These are phyloP conservation scores for Candida endomychidarum DNA, from an alignment of 805 yeast species.

Conservation along the genomic window DNA sequence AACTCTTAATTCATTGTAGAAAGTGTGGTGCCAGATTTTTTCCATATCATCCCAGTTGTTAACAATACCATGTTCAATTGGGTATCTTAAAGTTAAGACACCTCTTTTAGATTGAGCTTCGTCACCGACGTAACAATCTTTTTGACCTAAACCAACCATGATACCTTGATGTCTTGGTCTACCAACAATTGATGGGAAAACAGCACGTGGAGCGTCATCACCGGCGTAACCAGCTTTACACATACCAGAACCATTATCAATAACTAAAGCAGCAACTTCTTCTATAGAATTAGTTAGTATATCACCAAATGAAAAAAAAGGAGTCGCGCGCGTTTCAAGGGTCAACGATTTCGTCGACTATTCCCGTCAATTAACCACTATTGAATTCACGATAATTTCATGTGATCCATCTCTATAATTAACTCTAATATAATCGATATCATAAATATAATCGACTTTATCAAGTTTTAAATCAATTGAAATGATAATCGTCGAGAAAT, in stretches of 20 bases:
- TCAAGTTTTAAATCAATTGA: neutral
- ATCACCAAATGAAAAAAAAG: neutral
- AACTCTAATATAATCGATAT: neutral
- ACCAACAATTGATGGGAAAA: constrained; percentile 99
- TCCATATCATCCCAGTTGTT: constrained; percentile 99
- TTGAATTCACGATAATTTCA: neutral
- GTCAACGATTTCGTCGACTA: constrained; percentile 10
- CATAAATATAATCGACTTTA: too few relatives aligned
- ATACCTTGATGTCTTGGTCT: constrained; percentile 99
- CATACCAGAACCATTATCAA: constrained; percentile 99
- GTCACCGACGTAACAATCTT: constrained; percentile 99
- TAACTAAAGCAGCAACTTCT: constrained; percentile 68
- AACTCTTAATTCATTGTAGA: constrained; percentile 99
- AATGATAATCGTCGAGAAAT: neutral
- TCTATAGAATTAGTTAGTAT: constrained; percentile 22
- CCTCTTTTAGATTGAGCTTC: constrained; percentile 99
- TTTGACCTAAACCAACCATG: constrained; percentile 99
- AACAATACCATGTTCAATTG: constrained; percentile 99
- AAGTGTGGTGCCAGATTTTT: constrained; percentile 99
- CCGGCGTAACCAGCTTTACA: constrained; percentile 99
- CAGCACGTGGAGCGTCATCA: constrained; percentile 99
- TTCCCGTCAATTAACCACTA: neutral
- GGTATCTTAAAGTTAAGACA: constrained; percentile 97
- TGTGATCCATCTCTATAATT: neutral
- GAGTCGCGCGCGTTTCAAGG: constrained; percentile 9